Percentiles rank a stretch among this genome's conserved stretches.
These are phyloP conservation scores for Luzula sylvatica DNA, from an alignment of 176 grass and related monocot genomes.

Conservation along the genomic window DNA sequence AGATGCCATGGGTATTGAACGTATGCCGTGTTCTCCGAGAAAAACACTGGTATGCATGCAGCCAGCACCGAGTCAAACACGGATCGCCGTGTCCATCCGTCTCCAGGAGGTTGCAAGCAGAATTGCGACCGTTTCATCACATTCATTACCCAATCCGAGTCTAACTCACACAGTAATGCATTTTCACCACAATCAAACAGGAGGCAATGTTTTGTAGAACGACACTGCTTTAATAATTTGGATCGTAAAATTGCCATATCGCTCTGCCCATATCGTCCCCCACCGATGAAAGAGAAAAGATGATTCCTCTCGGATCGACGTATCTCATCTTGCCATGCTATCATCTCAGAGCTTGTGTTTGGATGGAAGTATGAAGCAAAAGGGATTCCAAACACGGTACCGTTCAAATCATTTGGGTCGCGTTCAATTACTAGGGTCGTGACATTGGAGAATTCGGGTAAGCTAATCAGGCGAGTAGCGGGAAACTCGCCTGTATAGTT, in stretches of 20 bases:
- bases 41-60: slow-evolving; percentile 48
- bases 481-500: background rate
- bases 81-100: slow-evolving; percentile 39
- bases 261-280: background rate
- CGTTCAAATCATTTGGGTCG: background rate
- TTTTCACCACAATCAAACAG: slow-evolving; percentile 1
- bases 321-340: slow-evolving; percentile 25
- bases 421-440: slow-evolving; percentile 29
- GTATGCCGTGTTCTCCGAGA: slow-evolving; percentile 33
- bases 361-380: slow-evolving; percentile 37
- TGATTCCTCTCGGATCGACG: slow-evolving; percentile 2
- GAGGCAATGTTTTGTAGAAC: slow-evolving; percentile 3
- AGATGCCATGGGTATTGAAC: slow-evolving; percentile 46
- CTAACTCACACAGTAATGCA: no score
- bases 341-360: slow-evolving; percentile 4
- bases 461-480: slow-evolving; percentile 3
- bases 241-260: background rate
- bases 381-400: slow-evolving; percentile 26
- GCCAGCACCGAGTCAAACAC: slow-evolving; percentile 51
- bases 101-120: slow-evolving; percentile 56
- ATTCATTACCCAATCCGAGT: no score
- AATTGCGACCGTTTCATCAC: slow-evolving; percentile 37
- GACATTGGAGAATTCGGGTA: slow-evolving; percentile 23
- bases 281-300: slow-evolving; percentile 25
- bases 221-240: background rate